A percentile compares a stretch with the other conserved stretches of the same genome.
phyloP scores from a whole-genome alignment of 768 basidiomycete species.

The Tylopilus sp. region DNA sequence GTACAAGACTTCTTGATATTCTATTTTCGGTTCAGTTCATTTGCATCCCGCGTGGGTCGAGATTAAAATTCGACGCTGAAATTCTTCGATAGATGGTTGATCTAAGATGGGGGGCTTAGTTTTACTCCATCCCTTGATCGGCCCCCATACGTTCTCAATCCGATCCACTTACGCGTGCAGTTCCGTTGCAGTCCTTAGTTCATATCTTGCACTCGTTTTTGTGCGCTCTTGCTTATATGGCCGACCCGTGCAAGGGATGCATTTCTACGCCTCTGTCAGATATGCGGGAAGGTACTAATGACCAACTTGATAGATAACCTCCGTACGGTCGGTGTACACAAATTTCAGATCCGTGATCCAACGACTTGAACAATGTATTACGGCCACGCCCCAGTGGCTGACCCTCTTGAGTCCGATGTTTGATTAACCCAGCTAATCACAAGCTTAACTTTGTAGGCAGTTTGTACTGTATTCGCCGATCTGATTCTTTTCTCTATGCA shows the following conservation, averaged over 20 bases:
- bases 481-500: too few relatives aligned
- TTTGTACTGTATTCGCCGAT: too few relatives aligned
- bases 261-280: neutral
- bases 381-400: neutral
- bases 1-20: too few relatives aligned
- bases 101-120: neutral
- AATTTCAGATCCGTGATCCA: neutral
- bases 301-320: neutral
- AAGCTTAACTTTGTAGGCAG: too few relatives aligned
- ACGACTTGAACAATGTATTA: neutral
- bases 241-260: neutral
- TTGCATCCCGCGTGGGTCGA: too few relatives aligned
- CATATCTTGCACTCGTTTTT: neutral
- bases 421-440: too few relatives aligned
- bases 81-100: neutral
- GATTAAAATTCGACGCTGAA: too few relatives aligned
- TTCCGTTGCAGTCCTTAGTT: neutral
- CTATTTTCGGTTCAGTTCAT: too few relatives aligned
- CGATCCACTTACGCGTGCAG: neutral
- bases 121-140: neutral
- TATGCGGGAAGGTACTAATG: neutral
- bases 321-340: neutral
- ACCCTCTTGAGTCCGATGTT: too few relatives aligned
- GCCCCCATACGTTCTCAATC: neutral
- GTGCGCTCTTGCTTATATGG: neutral